Percentiles rank a stretch among this genome's conserved stretches.
phyloP scores from a whole-genome alignment of 257 asterid species.

The Lantana camara region DNA sequence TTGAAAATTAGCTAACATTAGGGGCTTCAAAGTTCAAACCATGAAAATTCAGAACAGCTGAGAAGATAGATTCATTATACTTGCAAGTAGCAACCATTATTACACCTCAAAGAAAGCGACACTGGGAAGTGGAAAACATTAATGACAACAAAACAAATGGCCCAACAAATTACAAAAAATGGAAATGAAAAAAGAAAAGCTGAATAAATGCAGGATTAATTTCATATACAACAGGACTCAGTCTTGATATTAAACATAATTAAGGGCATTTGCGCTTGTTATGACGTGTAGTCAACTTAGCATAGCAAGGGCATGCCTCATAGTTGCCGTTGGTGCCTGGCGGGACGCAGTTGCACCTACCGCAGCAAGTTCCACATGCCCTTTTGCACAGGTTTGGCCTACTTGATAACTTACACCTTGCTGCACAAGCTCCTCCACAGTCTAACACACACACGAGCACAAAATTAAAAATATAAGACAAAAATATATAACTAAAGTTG shows the following conservation, averaged over 20 bases:
- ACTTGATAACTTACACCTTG: slow-evolving; percentile 50
- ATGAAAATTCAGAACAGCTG: neutral
- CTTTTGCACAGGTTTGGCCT: slow-evolving; percentile 66
- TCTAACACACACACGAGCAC: slow-evolving; percentile 26
- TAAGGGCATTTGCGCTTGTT: slow-evolving; percentile 64
- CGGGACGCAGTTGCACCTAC: slow-evolving; percentile 65
- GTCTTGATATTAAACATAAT: neutral
- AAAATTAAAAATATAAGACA: neutral
- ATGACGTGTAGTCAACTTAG: slow-evolving; percentile 50
- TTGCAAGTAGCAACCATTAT: neutral
- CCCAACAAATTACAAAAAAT: neutral
- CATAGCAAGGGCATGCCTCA: slow-evolving; percentile 63
- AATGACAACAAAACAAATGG: neutral
- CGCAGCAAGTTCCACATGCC: slow-evolving; percentile 75
- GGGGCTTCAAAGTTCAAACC: neutral
- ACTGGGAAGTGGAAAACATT: neutral
- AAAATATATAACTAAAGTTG: neutral
- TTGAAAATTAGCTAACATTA: too few species aligned
- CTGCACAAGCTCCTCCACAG: slow-evolving; percentile 57
- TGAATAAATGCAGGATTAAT: neutral
- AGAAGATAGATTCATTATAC: neutral
- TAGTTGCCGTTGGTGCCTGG: slow-evolving; percentile 69
- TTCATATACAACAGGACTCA: neutral
- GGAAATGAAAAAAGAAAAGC: neutral
- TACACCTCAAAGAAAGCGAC: neutral